phyloP scores from a whole-genome alignment of 2,329 filamentous ascomycete genomes.

The Aspergillus spinulosporus region DNA sequence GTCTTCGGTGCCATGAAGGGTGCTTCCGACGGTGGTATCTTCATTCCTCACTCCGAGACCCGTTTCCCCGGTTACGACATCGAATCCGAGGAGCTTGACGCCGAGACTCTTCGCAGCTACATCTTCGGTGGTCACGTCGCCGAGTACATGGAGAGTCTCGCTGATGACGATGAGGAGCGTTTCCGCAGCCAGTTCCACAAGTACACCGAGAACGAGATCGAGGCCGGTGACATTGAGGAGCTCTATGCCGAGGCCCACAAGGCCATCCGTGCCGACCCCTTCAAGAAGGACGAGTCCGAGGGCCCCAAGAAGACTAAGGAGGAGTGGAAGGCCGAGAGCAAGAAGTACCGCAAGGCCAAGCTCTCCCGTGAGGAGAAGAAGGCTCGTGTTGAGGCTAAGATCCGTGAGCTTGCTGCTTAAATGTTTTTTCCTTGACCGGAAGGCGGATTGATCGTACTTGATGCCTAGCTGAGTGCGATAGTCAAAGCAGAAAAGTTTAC shows the following conservation, averaged over 20 bases:
- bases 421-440: constrained; percentile 18
- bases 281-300: constrained; percentile 79
- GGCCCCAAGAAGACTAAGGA: constrained; percentile 94
- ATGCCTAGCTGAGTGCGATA: constrained; percentile 27
- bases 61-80: constrained; percentile 99
- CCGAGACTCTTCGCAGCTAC: constrained; percentile 97
- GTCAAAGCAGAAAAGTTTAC: constrained; percentile 25
- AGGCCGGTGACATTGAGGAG: constrained; percentile 96
- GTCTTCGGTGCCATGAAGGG: constrained; percentile 99
- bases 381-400: constrained; percentile 84
- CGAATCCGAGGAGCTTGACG: constrained; percentile 95
- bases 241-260: constrained; percentile 93
- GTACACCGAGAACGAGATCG: constrained; percentile 95
- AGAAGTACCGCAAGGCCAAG: constrained; percentile 81
- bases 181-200: constrained; percentile 98
- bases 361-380: constrained; percentile 80
- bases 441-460: constrained; percentile 24
- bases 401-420: constrained; percentile 68
- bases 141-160: constrained; percentile 99
- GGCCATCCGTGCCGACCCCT: constrained; percentile 95
- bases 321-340: constrained; percentile 91
- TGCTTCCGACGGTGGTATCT: constrained; percentile 95
- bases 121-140: constrained; percentile 98
- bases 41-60: constrained; percentile 98
- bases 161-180: constrained; percentile 99